A percentile compares a stretch with the other conserved stretches of the same genome.
Evolutionary conservation across 164 flowering plant species (phyloP).

Genomic region (Malania oleifera): DNA sequence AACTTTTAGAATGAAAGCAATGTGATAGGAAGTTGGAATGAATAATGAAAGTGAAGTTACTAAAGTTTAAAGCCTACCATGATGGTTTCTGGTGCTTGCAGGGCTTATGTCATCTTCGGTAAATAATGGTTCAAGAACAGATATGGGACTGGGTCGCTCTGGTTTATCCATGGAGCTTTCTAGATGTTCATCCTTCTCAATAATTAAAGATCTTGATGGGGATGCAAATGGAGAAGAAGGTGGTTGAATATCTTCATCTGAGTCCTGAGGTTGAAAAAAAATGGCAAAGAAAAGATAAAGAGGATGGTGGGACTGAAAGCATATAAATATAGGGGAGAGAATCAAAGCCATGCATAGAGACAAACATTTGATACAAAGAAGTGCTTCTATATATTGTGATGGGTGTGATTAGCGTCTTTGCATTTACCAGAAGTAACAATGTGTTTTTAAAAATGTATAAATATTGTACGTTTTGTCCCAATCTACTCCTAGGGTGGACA

Average conservation of each 20-base stretch:
- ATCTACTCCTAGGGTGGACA: too few species aligned
- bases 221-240: constrained; percentile 26
- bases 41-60: not conserved
- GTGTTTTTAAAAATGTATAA: too few species aligned
- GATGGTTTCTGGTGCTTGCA: constrained; percentile 23
- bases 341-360: too few species aligned
- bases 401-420: too few species aligned
- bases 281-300: not conserved
- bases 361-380: too few species aligned
- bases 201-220: constrained; percentile 27
- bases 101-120: constrained; percentile 66
- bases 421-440: too few species aligned
- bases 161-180: constrained; percentile 28
- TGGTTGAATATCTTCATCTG: constrained; percentile 21
- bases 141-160: constrained; percentile 78
- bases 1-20: not conserved
- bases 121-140: constrained; percentile 77
- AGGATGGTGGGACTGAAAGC: not conserved
- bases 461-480: too few species aligned
- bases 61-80: constrained; percentile 37
- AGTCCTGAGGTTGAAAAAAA: constrained; percentile 33
- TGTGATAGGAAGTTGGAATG: not conserved
- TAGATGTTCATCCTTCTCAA: constrained; percentile 25
- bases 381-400: too few species aligned
- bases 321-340: too few species aligned